phyloP scores from a whole-genome alignment of 768 basidiomycete species.

The Suillus hirtellus region DNA sequence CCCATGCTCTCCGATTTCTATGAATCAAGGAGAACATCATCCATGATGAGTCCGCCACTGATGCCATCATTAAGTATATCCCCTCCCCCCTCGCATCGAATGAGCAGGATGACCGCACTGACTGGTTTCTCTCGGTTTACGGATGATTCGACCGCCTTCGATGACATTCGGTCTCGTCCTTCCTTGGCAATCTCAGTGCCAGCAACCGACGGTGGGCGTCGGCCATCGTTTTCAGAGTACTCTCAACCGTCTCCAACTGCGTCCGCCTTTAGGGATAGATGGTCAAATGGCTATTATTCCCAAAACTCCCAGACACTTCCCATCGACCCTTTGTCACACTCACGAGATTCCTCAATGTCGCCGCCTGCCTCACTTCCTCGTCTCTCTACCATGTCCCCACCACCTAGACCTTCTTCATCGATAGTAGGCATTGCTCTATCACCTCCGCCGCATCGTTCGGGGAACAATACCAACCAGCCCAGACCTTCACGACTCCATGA shows the following conservation, averaged over 20 bases:
- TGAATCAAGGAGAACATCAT: conserved; percentile 32
- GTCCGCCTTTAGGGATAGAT: conserved; percentile 75
- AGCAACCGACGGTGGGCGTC: conserved; percentile 36
- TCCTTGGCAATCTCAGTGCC: conserved; percentile 54
- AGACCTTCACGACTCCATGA: conserved; percentile 19
- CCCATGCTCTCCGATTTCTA: conserved; percentile 51
- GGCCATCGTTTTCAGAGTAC: conserved; percentile 65
- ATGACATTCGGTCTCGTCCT: conserved; percentile 36
- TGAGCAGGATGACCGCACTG: conserved; percentile 24
- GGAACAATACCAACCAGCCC: conserved; percentile 22
- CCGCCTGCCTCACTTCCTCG: conserved; percentile 21
- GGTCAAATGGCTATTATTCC: conserved; percentile 36
- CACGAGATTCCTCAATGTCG: conserved; percentile 25
- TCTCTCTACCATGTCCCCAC: conserved; percentile 49
- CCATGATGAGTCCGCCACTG: conserved; percentile 49
- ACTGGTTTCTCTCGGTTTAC: conserved; percentile 29
- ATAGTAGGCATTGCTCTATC: conserved; percentile 54
- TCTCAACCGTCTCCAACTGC: conserved; percentile 73
- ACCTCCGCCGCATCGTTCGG: conserved; percentile 45
- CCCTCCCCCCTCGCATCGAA: conserved; percentile 29
- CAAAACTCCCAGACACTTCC: conserved; percentile 23
- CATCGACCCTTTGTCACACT: conserved; percentile 14
- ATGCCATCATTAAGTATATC: conserved; percentile 35
- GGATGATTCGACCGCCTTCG: conserved; percentile 26
- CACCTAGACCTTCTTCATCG: conserved; percentile 63